Percentiles rank a stretch among this genome's conserved stretches.
Evolutionary conservation across 768 basidiomycete species (phyloP).

Genomic region (Hortiboletus campestris): DNA sequence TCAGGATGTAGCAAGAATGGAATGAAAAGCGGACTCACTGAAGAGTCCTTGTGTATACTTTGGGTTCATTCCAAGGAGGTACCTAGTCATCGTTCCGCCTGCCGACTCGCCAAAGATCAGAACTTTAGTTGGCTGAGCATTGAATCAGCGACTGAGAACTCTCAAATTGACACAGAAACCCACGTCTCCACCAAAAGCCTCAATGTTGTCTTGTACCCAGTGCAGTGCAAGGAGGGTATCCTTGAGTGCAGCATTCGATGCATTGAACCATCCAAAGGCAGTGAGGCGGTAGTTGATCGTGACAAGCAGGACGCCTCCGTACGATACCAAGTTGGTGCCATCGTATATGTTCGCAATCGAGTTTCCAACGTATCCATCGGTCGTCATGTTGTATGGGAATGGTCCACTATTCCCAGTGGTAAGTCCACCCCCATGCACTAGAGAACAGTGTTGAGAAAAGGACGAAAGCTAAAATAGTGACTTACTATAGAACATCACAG

Average conservation of each 20-base stretch:
- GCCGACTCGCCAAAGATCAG: constrained; percentile 23
- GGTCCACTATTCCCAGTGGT: constrained; percentile 16
- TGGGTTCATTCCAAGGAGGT: constrained; percentile 14
- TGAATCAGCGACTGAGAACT: not conserved
- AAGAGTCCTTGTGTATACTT: constrained; percentile 19
- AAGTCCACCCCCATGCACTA: too few relatives aligned
- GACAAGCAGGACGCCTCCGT: constrained; percentile 24
- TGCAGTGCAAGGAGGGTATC: constrained; percentile 34
- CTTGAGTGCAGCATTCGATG: constrained; percentile 26
- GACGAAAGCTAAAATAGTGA: not conserved
- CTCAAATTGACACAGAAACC: not conserved
- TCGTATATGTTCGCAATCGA: constrained; percentile 22
- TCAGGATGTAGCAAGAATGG: not conserved
- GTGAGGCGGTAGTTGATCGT: constrained; percentile 24
- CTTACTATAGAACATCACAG: constrained; percentile 22
- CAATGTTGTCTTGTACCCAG: constrained; percentile 38
- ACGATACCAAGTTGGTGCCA: constrained; percentile 25
- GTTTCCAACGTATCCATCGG: constrained; percentile 16
- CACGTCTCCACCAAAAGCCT: constrained; percentile 38
- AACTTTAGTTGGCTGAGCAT: constrained; percentile 11
- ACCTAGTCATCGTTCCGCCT: constrained; percentile 18
- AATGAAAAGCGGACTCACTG: constrained; percentile 4
- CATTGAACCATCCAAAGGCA: constrained; percentile 25
- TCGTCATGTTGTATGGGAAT: constrained; percentile 22
- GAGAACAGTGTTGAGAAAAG: not conserved